Evolutionary conservation across 148 eudicot species (phyloP).

Genomic region (Salicornia ramosissima): DNA sequence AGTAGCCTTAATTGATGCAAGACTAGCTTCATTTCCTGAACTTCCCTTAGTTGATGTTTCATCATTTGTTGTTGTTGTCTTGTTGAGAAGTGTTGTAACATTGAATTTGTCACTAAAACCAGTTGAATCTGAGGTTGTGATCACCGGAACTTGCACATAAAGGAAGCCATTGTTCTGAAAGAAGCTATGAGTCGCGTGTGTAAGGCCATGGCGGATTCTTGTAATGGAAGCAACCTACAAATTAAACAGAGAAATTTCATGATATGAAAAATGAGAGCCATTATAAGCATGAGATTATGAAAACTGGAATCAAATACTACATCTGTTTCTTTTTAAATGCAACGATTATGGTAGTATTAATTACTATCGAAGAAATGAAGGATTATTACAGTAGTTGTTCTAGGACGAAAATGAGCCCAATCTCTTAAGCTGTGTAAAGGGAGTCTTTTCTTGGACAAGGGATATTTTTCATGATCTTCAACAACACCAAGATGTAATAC

Average conservation of each 20-base stretch:
- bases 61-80: conserved; percentile 4
- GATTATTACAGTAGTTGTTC: conserved; percentile 71
- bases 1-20: conserved; percentile 55
- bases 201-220: conserved; percentile 58
- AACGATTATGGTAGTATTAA: no score
- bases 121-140: conserved; percentile 61
- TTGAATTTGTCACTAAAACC: conserved; percentile 58
- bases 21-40: conserved; percentile 27
- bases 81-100: conserved; percentile 52
- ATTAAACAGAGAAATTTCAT: conserved; percentile 16
- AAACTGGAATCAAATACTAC: not conserved
- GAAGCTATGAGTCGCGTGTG: conserved; percentile 57
- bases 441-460: conserved; percentile 71
- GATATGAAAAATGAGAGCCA: not conserved
- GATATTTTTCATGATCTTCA: conserved; percentile 65
- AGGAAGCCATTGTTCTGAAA: conserved; percentile 69
- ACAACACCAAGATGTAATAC: conserved; percentile 72
- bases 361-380: not conserved
- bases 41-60: conserved; percentile 13
- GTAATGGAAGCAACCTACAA: conserved; percentile 74
- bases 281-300: not conserved
- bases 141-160: conserved; percentile 72
- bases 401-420: conserved; percentile 72
- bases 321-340: no score
- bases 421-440: conserved; percentile 63